Evolutionary conservation across 2,329 filamentous ascomycete genomes (phyloP).

Genomic region (Leptographium flavum): DNA sequence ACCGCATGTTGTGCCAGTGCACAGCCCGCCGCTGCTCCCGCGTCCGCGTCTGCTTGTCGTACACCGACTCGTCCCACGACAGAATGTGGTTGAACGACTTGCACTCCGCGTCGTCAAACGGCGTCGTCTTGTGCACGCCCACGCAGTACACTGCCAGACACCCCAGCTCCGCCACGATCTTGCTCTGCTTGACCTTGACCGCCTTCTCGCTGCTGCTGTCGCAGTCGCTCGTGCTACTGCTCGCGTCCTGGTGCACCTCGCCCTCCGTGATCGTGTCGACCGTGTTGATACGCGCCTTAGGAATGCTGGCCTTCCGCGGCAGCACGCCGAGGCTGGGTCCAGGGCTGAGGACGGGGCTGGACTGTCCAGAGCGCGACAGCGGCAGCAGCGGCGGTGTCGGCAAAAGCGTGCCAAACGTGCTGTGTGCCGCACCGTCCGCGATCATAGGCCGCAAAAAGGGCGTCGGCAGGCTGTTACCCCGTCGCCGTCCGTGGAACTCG

Average conservation of each 20-base stretch:
- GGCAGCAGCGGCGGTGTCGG: constrained; percentile 10
- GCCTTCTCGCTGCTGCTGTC: constrained; percentile 50
- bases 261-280: constrained; percentile 45
- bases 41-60: constrained; percentile 65
- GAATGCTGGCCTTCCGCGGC: constrained; percentile 32
- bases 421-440: constrained; percentile 26
- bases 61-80: constrained; percentile 83
- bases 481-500: constrained; percentile 28
- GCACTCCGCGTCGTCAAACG: constrained; percentile 65
- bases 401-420: constrained; percentile 1
- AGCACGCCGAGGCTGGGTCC: constrained; percentile 23
- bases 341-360: constrained; percentile 38
- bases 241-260: constrained; percentile 34
- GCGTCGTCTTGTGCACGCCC: constrained; percentile 61
- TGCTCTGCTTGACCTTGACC: constrained; percentile 55
- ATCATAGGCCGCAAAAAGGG: constrained; percentile 52
- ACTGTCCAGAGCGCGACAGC: constrained; percentile 23
- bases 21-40: constrained; percentile 63
- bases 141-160: constrained; percentile 68
- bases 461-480: constrained; percentile 63
- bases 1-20: constrained; percentile 79
- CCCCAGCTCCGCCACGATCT: constrained; percentile 72
- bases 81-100: constrained; percentile 89
- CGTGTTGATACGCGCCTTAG: constrained; percentile 40
- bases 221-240: constrained; percentile 59